Conservation (phyloP, 2,329 filamentous ascomycete genomes). For the Penicillium sp. region DNA sequence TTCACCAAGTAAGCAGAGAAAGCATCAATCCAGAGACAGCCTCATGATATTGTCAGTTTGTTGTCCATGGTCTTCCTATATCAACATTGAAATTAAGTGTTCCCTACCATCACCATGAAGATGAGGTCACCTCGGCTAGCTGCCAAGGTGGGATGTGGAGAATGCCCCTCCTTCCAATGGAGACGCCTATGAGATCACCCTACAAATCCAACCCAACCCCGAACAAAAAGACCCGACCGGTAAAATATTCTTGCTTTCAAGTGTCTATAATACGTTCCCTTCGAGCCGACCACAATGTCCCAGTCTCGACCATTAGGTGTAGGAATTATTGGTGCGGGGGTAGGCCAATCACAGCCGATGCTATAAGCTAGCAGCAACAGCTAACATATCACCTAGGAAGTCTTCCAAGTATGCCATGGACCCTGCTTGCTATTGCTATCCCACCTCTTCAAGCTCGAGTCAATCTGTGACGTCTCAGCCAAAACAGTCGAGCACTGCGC, state of each 20-base stretch:
- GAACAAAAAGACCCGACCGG: neutral
- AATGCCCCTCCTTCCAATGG: neutral
- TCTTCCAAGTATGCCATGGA: slow-evolving; percentile 19
- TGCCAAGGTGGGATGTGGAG: neutral
- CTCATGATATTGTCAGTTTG: accelerated
- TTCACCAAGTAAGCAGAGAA: too few species aligned
- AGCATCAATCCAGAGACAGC: too few species aligned
- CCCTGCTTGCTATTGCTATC: slow-evolving; percentile 16
- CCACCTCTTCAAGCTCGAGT: slow-evolving; percentile 16
- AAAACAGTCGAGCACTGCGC: slow-evolving; percentile 17
- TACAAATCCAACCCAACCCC: neutral
- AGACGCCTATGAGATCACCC: neutral
- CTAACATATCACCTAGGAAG: slow-evolving; percentile 6
- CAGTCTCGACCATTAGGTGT: slow-evolving; percentile 6
- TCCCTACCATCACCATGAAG: too few species aligned
- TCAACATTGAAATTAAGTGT: too few species aligned
- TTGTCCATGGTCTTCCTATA: too few species aligned
- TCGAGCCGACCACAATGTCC: neutral
- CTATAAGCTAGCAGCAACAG: neutral
- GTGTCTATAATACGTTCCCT: neutral
- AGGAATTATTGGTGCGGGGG: slow-evolving; percentile 17
- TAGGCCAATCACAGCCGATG: neutral
- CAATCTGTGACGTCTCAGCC: slow-evolving; percentile 16
- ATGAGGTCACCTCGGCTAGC: neutral
- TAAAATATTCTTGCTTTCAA: neutral